Percentiles rank a stretch among this genome's conserved stretches.
phyloP scores from a whole-genome alignment of 1,284 basidiomycete species.

The Cystobasidium slooffiae region DNA sequence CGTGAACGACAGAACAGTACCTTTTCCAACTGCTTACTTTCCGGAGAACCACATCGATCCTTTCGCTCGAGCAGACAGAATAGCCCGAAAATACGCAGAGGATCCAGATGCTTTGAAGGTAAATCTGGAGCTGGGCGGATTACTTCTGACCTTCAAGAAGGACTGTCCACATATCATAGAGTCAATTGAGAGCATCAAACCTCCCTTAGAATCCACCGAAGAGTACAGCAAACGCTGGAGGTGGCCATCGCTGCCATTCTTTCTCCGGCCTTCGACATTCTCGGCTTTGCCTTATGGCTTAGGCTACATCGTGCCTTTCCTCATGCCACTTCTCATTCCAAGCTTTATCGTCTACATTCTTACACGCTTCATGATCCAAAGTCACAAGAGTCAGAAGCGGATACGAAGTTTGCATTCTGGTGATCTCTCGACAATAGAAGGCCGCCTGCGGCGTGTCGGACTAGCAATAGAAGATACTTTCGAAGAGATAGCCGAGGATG shows the following conservation, averaged over 20 bases:
- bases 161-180: conserved; percentile 58
- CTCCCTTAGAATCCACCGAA: background rate
- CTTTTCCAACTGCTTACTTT: conserved; percentile 76
- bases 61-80: conserved; percentile 26
- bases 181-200: background rate
- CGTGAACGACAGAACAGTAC: conserved; percentile 67
- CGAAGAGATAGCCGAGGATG: conserved; percentile 33
- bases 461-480: conserved; percentile 31
- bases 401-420: conserved; percentile 32
- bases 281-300: conserved; percentile 34
- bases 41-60: conserved; percentile 64
- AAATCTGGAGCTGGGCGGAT: conserved; percentile 20
- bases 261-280: conserved; percentile 35
- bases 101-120: conserved; percentile 23
- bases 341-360: conserved; percentile 32
- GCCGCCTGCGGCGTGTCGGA: conserved; percentile 32
- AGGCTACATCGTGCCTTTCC: conserved; percentile 33
- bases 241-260: conserved; percentile 30
- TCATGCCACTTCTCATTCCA: conserved; percentile 40
- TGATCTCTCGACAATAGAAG: conserved; percentile 32
- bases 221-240: conserved; percentile 1
- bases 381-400: conserved; percentile 11
- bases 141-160: conserved; percentile 17
- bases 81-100: conserved; percentile 13
- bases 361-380: conserved; percentile 23